Evolutionary conservation across 352 stramenopile genomes (phyloP), one percentile per base, ranked within the genome.

Genomic region (Plasmopara viticola): DNA sequence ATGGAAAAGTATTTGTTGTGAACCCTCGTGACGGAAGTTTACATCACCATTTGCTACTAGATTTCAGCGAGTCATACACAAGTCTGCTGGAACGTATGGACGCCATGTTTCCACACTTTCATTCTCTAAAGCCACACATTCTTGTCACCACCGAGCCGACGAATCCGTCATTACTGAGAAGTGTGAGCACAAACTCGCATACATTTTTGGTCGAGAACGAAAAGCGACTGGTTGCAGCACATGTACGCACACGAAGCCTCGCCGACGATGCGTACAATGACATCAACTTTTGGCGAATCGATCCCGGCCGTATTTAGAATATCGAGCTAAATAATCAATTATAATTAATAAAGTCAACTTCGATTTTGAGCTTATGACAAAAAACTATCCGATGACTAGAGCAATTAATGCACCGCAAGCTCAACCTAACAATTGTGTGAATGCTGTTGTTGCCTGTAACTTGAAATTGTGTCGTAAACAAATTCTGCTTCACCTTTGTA

Each of bases 231-330:
- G 64, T 85, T 40, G 74, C 68, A 2, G 78, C 63, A 0, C 69
- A 77, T 43, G 70, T 70, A 6, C 68, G 66, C 10, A 70, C 76
- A 38, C 69, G 75, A 25, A 83, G 61, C 43, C 65, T 89, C 58
- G 66, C 62, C 9, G 83, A 94, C 49, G 83, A 94, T 50, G 81
- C 80, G 17, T 94, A 86, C 67, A 94, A 94, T 56, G 83, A 94
- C 51, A 60, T 89, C 28, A 94, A 94, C 56, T 94, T 89, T 40
- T 94, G 83, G 83, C 65, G 76, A 39, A 84, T 94, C 43, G 60
- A 75, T 18, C 82, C 82, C 15, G 71, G 72, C 15, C 44, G 58
- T 9, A 28, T 66, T 48, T 66, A 68, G 42, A 28, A 28, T 4
- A 48, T 50, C 20, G 1, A 18, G 31, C 29, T 52, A 51, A 64